Base-by-base conservation (phyloP, 2,329 filamentous ascomycete genomes). In the Monosporascus sp. region DNA sequence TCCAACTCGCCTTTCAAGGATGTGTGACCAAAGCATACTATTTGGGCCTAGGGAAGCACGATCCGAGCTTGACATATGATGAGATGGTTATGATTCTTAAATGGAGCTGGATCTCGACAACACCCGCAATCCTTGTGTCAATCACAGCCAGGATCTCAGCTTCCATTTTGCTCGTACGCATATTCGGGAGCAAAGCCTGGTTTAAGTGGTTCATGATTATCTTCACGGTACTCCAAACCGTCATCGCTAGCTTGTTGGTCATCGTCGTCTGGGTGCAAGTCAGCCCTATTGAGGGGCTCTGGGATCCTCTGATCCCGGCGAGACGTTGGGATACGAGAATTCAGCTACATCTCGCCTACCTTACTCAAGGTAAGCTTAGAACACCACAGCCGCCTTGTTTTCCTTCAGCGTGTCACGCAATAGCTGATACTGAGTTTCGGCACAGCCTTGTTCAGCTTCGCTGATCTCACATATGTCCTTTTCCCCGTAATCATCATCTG, bases 401-500 rank as follows among this genome's bases (percentile, higher is more conserved):
- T 26, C 5, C 5, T 7, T 26, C 24, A 5, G 24, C 24, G 24
- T 7, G 24, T 26, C 24, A 26, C 24, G 24, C 24, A 26, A 26
- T 26, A 5, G 24, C 24, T 26, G 24, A 26, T 26, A 5, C 24
- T 26, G 24, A 26, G 24, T 26, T 26, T 5, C 14, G 26, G 38
- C 26, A 20, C 35, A 56, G 54, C 38, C 16, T 9, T 56, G 8
- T 51, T 24, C 26, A 51, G 48, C 1, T 8, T 55, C 9, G 46
- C 37, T 6, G 56, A 55, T 31, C 37, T 54, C 7, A 38, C 31
- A 7, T 58, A 46, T 35, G 53, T 54, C n/a, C 16, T 58, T 2
- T 46, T 51, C 16, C 56, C 56, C 6, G 47, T 55, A 14, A 35
- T 51, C 1, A 27, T 55, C n/a, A 40, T 58, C 19, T 58, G 54